Evolutionary conservation across 2,329 filamentous ascomycete genomes (phyloP).

Genomic region (Boeremia lycopersici): DNA sequence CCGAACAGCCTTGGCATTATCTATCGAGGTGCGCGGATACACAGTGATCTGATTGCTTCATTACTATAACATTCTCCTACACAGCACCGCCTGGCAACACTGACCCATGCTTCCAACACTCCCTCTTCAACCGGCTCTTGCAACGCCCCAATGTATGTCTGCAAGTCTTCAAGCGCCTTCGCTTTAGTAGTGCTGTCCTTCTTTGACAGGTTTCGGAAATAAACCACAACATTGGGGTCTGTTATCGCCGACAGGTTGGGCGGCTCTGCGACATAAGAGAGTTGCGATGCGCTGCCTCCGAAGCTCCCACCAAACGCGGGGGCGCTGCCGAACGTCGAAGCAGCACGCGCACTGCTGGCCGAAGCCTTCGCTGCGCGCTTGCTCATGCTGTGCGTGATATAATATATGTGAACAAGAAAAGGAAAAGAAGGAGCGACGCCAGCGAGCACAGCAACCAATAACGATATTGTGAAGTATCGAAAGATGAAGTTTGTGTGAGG

Average conservation of each 20-base stretch:
- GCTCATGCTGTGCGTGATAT: slow-evolving; percentile 54
- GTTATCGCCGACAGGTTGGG: slow-evolving; percentile 79
- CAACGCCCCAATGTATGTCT: slow-evolving; percentile 65
- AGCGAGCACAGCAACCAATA: background rate
- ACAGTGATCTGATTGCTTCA: slow-evolving; percentile 68
- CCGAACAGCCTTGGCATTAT: slow-evolving; percentile 84
- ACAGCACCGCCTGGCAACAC: slow-evolving; percentile 39
- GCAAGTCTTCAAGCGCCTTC: slow-evolving; percentile 86
- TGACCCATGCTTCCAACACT: slow-evolving; percentile 87
- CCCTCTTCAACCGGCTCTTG: slow-evolving; percentile 74
- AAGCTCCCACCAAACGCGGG: slow-evolving; percentile 52
- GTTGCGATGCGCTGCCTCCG: slow-evolving; percentile 59
- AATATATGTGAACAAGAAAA: slow-evolving; percentile 4
- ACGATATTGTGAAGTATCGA: background rate
- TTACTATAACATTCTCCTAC: background rate
- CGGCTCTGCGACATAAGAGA: slow-evolving; percentile 88
- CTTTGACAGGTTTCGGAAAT: slow-evolving; percentile 91
- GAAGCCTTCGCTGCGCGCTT: slow-evolving; percentile 66
- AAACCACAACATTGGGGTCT: slow-evolving; percentile 81
- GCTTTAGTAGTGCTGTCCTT: slow-evolving; percentile 91
- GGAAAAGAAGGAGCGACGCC: slow-evolving; percentile 11
- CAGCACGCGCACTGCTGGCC: slow-evolving; percentile 67
- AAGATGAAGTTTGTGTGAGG: slow-evolving; percentile 8
- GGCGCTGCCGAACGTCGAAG: slow-evolving; percentile 50
- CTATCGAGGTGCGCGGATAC: slow-evolving; percentile 89